phyloP scores from a whole-genome alignment of 257 asterid genomes.

The Voacanga thouarsii region DNA sequence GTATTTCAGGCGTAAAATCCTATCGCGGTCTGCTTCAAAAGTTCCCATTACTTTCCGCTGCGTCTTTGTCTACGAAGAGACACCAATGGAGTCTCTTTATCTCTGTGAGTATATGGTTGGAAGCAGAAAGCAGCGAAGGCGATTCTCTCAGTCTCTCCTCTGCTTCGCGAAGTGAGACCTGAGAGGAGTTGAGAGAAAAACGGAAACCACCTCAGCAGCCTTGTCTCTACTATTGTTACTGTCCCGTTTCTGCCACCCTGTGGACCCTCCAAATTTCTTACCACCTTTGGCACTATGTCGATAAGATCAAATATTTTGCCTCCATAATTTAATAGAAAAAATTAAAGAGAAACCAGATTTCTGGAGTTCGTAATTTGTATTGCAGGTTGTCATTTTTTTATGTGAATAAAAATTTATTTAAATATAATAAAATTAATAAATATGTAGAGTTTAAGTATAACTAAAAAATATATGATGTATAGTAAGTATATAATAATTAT shows the following conservation, averaged over 20 bases:
- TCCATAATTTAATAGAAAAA: not conserved
- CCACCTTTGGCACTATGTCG: not conserved
- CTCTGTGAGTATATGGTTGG: not conserved
- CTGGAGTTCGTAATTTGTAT: too few species aligned
- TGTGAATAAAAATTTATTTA: too few species aligned
- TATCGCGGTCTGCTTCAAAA: not conserved
- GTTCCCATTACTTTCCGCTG: conserved; percentile 21
- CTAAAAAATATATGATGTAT: too few species aligned
- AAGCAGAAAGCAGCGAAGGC: not conserved
- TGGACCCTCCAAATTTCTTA: not conserved
- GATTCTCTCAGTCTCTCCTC: not conserved
- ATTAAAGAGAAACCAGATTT: too few species aligned
- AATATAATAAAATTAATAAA: too few species aligned
- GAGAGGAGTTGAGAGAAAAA: not conserved
- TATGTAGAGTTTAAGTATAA: too few species aligned
- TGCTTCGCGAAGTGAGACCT: not conserved
- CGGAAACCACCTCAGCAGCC: not conserved
- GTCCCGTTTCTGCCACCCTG: not conserved
- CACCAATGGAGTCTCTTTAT: not conserved
- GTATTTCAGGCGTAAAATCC: not conserved
- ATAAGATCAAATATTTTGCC: not conserved
- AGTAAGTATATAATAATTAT: too few species aligned
- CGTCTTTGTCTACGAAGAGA: not conserved
- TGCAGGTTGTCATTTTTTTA: too few species aligned
- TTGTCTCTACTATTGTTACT: not conserved